Evolutionary conservation across 176 grass and related monocot species (phyloP).

Genomic region (Musa itinerans): DNA sequence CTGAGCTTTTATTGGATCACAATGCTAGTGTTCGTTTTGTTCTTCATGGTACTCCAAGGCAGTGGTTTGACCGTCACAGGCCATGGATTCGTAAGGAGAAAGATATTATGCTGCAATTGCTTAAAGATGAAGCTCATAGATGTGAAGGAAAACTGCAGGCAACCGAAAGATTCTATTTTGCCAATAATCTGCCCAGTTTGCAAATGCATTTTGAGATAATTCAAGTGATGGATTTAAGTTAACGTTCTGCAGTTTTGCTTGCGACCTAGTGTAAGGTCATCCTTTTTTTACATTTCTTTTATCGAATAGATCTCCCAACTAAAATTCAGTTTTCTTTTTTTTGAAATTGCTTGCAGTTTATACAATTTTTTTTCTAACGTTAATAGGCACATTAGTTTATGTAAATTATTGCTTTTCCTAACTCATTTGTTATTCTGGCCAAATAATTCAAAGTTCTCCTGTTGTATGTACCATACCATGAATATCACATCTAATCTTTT

Average conservation of each 20-base stretch:
- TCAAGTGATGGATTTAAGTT: constrained; percentile 44
- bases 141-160: constrained; percentile 28
- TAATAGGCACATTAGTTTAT: neutral
- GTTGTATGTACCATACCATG: neutral
- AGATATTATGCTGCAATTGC: constrained; percentile 31
- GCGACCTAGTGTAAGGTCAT: neutral
- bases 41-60: constrained; percentile 67
- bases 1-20: constrained; percentile 15
- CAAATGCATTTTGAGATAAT: constrained; percentile 70
- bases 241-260: neutral
- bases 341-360: neutral
- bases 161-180: constrained; percentile 43
- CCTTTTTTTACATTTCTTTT: neutral
- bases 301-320: neutral
- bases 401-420: neutral
- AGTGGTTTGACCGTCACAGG: constrained; percentile 46
- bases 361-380: neutral
- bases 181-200: constrained; percentile 27
- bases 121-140: constrained; percentile 27
- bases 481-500: too few species aligned
- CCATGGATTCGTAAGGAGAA: constrained; percentile 45
- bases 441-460: neutral
- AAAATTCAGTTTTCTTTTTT: neutral
- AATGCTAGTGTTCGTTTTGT: constrained; percentile 31
- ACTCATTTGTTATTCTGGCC: neutral